Evolutionary conservation across 2,329 filamentous ascomycete species (phyloP).

Genomic region (Cryphonectria parasitica): DNA sequence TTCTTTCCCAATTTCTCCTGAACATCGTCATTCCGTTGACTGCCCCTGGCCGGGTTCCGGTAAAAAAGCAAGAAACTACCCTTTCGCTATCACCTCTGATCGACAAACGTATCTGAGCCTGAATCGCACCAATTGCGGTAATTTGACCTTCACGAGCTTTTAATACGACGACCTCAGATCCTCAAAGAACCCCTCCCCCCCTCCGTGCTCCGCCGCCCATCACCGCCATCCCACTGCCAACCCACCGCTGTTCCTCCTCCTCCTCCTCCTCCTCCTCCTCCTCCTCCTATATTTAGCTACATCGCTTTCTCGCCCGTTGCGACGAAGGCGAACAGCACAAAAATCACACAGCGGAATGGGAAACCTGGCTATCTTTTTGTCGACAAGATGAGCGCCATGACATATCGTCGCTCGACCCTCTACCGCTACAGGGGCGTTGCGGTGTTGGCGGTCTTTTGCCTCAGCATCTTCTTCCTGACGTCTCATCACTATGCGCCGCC

Average conservation of each 20-base stretch:
- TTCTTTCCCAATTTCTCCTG: slow-evolving; percentile 19
- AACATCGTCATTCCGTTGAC: slow-evolving; percentile 24
- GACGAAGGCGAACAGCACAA: slow-evolving; percentile 1
- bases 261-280: neutral
- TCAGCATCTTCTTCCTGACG: slow-evolving; percentile 27
- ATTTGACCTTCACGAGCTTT: slow-evolving; percentile 4
- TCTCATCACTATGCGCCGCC: slow-evolving; percentile 14
- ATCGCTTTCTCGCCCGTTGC: slow-evolving; percentile 5
- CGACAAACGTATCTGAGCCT: slow-evolving; percentile 19
- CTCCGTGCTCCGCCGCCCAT: neutral
- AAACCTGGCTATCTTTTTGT: slow-evolving; percentile 2
- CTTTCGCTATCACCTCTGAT: slow-evolving; percentile 13
- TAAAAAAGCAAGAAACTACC: slow-evolving; percentile 18
- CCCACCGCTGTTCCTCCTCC: no score
- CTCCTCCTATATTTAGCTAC: slow-evolving; percentile 3
- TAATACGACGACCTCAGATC: slow-evolving; percentile 5
- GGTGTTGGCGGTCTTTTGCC: slow-evolving; percentile 24
- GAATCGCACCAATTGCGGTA: slow-evolving; percentile 8
- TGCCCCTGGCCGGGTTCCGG: slow-evolving; percentile 28
- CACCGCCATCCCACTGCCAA: neutral
- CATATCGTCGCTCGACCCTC: slow-evolving; percentile 27
- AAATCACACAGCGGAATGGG: slow-evolving; percentile 26
- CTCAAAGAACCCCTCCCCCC: neutral
- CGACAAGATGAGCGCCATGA: slow-evolving; percentile 26
- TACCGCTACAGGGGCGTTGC: slow-evolving; percentile 26